phyloP scores from a whole-genome alignment of 2,329 filamentous ascomycete genomes.

The Cercospora nicotianae region DNA sequence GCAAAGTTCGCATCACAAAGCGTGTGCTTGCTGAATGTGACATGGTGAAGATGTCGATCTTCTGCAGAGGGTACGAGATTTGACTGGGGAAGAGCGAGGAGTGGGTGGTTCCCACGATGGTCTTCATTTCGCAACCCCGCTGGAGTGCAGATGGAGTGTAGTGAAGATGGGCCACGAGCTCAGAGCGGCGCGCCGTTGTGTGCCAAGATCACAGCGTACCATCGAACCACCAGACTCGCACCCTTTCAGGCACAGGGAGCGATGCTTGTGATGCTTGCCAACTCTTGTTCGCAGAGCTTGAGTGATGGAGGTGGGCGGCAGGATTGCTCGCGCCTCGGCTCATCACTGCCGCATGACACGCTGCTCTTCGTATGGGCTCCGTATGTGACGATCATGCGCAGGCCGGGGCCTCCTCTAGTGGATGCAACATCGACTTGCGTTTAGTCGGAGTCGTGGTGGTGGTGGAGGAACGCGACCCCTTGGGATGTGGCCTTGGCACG shows the following conservation, averaged over 20 bases:
- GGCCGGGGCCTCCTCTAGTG: neutral
- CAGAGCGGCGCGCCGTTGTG: neutral
- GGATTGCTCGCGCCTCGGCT: neutral
- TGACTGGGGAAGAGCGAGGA: neutral
- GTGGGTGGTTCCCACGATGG: neutral
- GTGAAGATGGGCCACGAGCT: neutral
- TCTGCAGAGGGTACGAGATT: neutral
- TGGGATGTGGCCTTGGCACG: neutral
- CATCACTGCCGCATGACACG: neutral
- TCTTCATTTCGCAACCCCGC: slow-evolving; percentile 5
- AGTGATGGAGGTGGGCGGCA: neutral
- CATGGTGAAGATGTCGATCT: neutral
- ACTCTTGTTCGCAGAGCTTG: slow-evolving; percentile 6
- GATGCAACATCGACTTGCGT: neutral
- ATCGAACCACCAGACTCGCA: neutral
- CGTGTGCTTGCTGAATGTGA: slow-evolving; percentile 1
- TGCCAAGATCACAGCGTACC: neutral
- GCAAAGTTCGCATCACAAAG: neutral
- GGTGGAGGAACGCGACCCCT: neutral
- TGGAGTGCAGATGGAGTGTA: neutral
- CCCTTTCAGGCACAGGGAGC: neutral
- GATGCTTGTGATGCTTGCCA: slow-evolving; percentile 8
- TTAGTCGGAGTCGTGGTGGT: neutral
- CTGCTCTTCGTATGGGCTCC: neutral
- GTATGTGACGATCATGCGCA: neutral